phyloP scores from a whole-genome alignment of 2,329 filamentous ascomycete species.

The Penicillium sp. region DNA sequence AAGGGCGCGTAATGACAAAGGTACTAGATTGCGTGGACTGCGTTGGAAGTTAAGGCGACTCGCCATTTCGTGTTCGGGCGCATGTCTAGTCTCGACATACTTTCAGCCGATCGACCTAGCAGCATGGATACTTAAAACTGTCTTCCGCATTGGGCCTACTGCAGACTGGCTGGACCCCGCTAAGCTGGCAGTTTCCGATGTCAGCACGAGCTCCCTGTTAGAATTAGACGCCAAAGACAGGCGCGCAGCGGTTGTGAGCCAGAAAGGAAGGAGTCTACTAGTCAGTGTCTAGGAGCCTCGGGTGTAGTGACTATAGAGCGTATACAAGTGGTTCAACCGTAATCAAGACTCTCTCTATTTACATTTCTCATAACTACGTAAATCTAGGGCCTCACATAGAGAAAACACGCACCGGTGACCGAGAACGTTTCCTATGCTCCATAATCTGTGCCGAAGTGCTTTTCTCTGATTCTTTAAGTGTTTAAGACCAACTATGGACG shows the following conservation, averaged over 20 bases:
- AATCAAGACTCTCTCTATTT: background rate
- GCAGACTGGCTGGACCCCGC: constrained; percentile 13
- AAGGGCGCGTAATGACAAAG: constrained; percentile 1
- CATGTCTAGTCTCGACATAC: constrained; percentile 6
- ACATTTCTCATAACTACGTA: background rate
- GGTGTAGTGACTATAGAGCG: too few relatives aligned
- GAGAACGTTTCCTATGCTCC: background rate
- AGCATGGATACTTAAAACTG: constrained; percentile 4
- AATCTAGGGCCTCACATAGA: background rate
- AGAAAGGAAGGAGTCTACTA: constrained; percentile 6
- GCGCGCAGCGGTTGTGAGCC: constrained; percentile 8
- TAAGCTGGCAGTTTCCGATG: constrained; percentile 2
- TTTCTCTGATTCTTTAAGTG: background rate
- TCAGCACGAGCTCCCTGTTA: constrained; percentile 9
- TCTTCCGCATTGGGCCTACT: constrained; percentile 17
- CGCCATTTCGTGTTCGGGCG: constrained; percentile 2
- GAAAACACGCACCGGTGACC: background rate
- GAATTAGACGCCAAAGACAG: constrained; percentile 17
- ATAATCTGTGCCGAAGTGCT: constrained; percentile 1
- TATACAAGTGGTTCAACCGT: too few relatives aligned
- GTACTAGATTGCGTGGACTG: constrained; percentile 16
- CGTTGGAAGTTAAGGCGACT: constrained; percentile 2
- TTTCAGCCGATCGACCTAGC: constrained; percentile 8
- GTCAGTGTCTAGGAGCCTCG: too few relatives aligned
- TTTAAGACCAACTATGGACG: too few relatives aligned